These are phyloP conservation scores for Russula abietina DNA, from an alignment of 768 basidiomycete genomes.

Conservation along the genomic window DNA sequence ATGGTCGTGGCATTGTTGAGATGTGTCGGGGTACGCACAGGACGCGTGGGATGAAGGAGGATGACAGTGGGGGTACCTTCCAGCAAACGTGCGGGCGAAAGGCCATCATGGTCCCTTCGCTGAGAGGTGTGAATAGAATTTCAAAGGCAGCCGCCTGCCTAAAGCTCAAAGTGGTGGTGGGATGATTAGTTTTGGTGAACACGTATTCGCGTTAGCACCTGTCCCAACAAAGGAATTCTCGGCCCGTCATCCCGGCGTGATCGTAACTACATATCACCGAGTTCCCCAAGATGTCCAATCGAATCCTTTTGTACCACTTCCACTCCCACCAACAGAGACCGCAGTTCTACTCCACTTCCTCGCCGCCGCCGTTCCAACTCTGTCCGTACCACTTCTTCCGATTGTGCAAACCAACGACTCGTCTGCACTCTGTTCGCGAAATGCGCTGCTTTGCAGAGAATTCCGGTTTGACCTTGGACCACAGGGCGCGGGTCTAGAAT, in stretches of 20 bases:
- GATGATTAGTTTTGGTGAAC: too few relatives aligned
- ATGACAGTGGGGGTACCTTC: neutral
- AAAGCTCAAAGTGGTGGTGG: too few relatives aligned
- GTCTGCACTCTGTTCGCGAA: slow-evolving; percentile 2
- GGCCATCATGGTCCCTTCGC: neutral
- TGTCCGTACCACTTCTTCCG: neutral
- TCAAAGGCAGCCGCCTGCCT: too few relatives aligned
- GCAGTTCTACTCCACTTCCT: neutral
- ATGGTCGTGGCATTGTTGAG: slow-evolving; percentile 41
- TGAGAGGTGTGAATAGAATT: neutral
- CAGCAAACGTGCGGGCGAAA: neutral
- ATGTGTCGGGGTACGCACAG: slow-evolving; percentile 10
- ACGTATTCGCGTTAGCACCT: too few relatives aligned
- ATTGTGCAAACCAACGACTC: neutral
- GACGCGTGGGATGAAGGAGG: neutral
- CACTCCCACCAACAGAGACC: neutral
- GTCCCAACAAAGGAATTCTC: neutral
- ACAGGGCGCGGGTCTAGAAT: neutral
- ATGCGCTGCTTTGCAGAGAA: neutral
- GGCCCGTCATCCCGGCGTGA: neutral
- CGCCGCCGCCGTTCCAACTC: neutral
- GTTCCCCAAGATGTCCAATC: slow-evolving; percentile 9
- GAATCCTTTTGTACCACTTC: neutral
- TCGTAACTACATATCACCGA: too few relatives aligned
- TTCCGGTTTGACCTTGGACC: neutral